Conservation (phyloP, 257 asterid genomes). For the Knoxia roxburghii region DNA sequence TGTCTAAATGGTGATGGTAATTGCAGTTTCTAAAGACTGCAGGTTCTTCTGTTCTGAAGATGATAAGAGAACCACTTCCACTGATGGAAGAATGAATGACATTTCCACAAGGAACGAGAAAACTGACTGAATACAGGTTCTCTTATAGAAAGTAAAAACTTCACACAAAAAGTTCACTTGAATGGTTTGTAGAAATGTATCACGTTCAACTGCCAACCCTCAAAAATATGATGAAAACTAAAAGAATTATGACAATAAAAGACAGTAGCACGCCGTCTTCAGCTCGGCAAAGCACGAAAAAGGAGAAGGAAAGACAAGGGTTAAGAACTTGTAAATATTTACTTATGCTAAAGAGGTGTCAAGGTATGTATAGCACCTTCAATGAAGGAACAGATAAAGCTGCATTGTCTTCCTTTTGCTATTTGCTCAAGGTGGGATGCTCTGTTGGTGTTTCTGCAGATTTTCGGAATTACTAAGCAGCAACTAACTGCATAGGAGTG, state of each 20-base stretch:
- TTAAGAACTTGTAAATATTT: neutral
- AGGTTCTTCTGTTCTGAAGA: neutral
- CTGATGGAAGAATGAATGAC: neutral
- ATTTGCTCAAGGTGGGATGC: neutral
- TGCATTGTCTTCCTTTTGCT: neutral
- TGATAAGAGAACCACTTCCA: neutral
- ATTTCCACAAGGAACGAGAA: neutral
- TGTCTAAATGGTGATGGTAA: neutral
- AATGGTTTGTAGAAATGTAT: neutral
- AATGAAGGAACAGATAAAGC: neutral
- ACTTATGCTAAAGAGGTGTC: neutral
- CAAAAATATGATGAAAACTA: conserved; percentile 5
- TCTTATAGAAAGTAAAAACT: too few species aligned
- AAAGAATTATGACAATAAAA: neutral
- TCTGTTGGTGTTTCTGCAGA: neutral
- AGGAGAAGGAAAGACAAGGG: neutral
- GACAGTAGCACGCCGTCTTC: too few species aligned
- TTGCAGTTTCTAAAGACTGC: neutral
- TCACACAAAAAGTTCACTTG: too few species aligned
- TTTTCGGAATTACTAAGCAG: too few species aligned
- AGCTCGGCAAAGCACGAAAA: neutral
- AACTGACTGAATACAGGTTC: neutral
- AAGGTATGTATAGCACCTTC: too few species aligned
- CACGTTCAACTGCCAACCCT: neutral
- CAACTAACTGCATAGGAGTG: neutral